Conservation (phyloP, 768 basidiomycete genomes). For the Flagelloscypha sp. region DNA sequence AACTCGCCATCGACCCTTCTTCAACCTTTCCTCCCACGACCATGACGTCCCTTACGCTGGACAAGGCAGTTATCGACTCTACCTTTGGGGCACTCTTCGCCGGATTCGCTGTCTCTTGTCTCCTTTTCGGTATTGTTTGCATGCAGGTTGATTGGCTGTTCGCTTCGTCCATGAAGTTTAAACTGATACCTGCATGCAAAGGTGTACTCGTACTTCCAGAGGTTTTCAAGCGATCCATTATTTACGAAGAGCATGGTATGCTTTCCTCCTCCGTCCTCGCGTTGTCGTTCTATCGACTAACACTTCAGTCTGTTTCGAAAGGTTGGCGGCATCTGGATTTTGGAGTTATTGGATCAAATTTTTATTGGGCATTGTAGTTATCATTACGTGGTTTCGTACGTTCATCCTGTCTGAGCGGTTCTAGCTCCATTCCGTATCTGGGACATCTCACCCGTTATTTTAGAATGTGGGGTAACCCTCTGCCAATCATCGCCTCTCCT, state of each 20-base stretch:
- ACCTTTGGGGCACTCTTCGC: slow-evolving; percentile 33
- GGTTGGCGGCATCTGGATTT: slow-evolving; percentile 21
- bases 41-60: slow-evolving; percentile 8
- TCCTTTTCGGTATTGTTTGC: slow-evolving; percentile 31
- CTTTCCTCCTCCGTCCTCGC: slow-evolving; percentile 20
- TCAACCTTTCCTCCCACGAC: not conserved
- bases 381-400: slow-evolving; percentile 47
- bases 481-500: no score
- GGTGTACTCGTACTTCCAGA: slow-evolving; percentile 28
- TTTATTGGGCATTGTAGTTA: slow-evolving; percentile 48
- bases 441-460: not conserved
- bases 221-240: slow-evolving; percentile 27
- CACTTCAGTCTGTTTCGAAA: not conserved
- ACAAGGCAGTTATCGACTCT: slow-evolving; percentile 16
- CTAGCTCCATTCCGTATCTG: not conserved
- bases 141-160: no score
- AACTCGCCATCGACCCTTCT: not conserved
- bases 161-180: no score
- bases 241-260: slow-evolving; percentile 12
- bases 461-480: slow-evolving; percentile 16
- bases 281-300: not conserved
- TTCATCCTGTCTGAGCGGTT: slow-evolving; percentile 2
- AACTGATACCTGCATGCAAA: no score
- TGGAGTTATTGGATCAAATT: slow-evolving; percentile 41
- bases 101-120: slow-evolving; percentile 31